Base-by-base conservation (phyloP, 495 filamentous ascomycete species). In the Hypoxylon fuscum region DNA sequence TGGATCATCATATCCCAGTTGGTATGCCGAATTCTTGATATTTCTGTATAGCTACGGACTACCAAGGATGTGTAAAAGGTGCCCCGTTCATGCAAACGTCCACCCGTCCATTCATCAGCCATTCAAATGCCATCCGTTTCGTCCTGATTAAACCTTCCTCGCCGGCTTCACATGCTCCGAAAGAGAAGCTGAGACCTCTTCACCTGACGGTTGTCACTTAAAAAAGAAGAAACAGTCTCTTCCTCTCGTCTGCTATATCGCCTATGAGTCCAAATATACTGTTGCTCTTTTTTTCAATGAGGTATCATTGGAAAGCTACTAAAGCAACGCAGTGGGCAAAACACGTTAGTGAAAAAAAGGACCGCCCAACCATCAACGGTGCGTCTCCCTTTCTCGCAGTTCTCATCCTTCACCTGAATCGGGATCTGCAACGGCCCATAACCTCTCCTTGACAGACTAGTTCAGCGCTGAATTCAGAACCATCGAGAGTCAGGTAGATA, bases 361-460 rank as follows among this genome's bases (percentile, higher is more conserved):
- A 27, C 31, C n/a, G 15, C 4, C 37, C 42, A 61, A 55, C 40
- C 44, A 56, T 37, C 44, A 31, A 51, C 27, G n/a, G 2, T 15
- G 22, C 27, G 11, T 43, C 49, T 55, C 46, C 32, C 47, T 46
- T 25, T 29, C 29, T n/a, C 31, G 27, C 23, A 9, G 22, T 45
- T 25, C 25, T n/a, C 15, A 4, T 17, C 44, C 12, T 74, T 74
- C 73, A 85, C 69, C 81, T 80, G 73, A 97, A 97, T 71, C 92
- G 86, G 45, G 93, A 90, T 43, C 92, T 85, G 86, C 93, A 98
- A 46, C 93, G 87, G 59, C 95, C 95, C 95, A 98, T 98, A 58
- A 98, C 91, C 77, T 98, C 95, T 70, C 96, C 96, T 70, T 98
- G 95, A 79, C 95, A 98, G 43, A 98, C 96, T 23, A 98, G 77